Conservation (phyloP, 2,329 filamentous ascomycete species). For the Clonostachys chloroleuca region DNA sequence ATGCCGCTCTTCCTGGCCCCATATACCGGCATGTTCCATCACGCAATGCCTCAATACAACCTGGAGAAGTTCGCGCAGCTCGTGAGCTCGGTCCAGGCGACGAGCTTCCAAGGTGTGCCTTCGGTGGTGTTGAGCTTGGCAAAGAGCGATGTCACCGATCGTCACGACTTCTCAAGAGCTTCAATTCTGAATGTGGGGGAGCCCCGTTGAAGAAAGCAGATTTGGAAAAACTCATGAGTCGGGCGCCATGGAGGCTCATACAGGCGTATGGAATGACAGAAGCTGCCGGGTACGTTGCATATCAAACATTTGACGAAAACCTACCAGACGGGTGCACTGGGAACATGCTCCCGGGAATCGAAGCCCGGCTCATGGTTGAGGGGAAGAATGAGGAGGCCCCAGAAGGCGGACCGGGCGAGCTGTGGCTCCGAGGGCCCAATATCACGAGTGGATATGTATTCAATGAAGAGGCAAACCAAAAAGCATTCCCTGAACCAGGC, state of each 20-base stretch:
- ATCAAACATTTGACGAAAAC: slow-evolving; percentile 24
- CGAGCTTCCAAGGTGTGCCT: slow-evolving; percentile 31
- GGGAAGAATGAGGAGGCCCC: slow-evolving; percentile 25
- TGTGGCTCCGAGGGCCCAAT: slow-evolving; percentile 37
- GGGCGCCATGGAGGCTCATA: slow-evolving; percentile 28
- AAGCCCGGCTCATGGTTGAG: slow-evolving; percentile 31
- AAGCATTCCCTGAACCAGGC: slow-evolving; percentile 25
- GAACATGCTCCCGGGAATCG: slow-evolving; percentile 27
- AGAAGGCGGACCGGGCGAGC: slow-evolving; percentile 29
- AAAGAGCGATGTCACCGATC: slow-evolving; percentile 23
- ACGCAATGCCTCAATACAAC: slow-evolving; percentile 33
- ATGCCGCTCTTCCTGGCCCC: slow-evolving; percentile 36
- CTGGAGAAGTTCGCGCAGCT: slow-evolving; percentile 24
- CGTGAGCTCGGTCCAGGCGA: slow-evolving; percentile 26
- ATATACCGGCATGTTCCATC: slow-evolving; percentile 36
- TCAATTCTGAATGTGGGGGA: slow-evolving; percentile 29
- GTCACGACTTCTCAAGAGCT: slow-evolving; percentile 28
- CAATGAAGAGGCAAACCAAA: slow-evolving; percentile 27
- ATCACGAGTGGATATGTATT: slow-evolving; percentile 35
- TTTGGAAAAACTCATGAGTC: slow-evolving; percentile 17
- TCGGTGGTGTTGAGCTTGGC: slow-evolving; percentile 29
- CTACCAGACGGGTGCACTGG: slow-evolving; percentile 25
- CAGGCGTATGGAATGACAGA: slow-evolving; percentile 42
- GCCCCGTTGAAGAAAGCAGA: slow-evolving; percentile 24
- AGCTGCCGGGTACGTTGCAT: slow-evolving; percentile 33